phyloP scores from a whole-genome alignment of 805 yeast genomes.

The Cyberlindnera bimundalis region DNA sequence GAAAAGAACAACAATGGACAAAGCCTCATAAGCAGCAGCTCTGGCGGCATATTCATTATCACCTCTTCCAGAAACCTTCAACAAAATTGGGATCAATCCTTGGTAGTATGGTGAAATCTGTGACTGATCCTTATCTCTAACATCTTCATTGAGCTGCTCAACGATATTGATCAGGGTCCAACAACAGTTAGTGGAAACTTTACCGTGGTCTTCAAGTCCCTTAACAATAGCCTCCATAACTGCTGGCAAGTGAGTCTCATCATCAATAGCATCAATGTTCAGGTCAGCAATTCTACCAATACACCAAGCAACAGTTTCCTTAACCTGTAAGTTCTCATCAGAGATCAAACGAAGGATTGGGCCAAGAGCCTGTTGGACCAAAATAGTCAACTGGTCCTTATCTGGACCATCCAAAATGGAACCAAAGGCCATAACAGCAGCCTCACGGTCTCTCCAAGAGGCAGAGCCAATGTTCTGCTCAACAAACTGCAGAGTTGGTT shows the following conservation, averaged over 20 bases:
- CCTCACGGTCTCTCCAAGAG: conserved; percentile 88
- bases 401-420: conserved; percentile 95
- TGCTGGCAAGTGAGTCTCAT: conserved; percentile 59
- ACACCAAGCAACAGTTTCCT: conserved; percentile 98
- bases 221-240: conserved; percentile 68
- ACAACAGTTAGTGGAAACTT: conserved; percentile 94
- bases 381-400: conserved; percentile 56
- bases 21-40: conserved; percentile 95
- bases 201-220: conserved; percentile 90
- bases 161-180: conserved; percentile 93
- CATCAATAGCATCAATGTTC: conserved; percentile 71
- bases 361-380: conserved; percentile 78
- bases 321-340: conserved; percentile 79
- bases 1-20: conserved; percentile 75
- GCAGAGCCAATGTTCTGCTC: conserved; percentile 59
- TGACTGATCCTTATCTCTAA: conserved; percentile 42
- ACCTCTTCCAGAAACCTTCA: conserved; percentile 61
- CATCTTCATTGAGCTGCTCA: conserved; percentile 70
- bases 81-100: conserved; percentile 62
- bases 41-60: conserved; percentile 88
- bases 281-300: conserved; percentile 92
- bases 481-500: conserved; percentile 81
- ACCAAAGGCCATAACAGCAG: conserved; percentile 99
- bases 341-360: conserved; percentile 72
- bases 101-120: conserved; percentile 73